Evolutionary conservation across 2,329 filamentous ascomycete genomes (phyloP).

Genomic region (Paraphaeosphaeria sporulosa): DNA sequence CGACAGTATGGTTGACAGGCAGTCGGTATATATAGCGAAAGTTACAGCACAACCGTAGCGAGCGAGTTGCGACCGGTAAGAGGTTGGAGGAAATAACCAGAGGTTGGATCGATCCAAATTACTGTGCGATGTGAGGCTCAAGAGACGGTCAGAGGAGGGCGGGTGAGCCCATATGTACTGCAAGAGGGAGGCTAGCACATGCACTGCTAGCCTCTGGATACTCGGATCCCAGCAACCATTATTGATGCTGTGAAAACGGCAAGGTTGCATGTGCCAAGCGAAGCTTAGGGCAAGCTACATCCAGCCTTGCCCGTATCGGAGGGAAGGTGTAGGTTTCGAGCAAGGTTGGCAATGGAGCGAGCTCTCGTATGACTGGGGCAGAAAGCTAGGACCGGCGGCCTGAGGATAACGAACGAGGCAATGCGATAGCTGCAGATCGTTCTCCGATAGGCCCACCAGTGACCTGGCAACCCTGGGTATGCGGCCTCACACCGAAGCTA

Average conservation of each 20-base stretch:
- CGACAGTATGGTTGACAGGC: constrained; percentile 18
- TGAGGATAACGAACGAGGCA: constrained; percentile 1
- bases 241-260: constrained; percentile 28
- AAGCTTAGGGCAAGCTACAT: constrained; percentile 27
- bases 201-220: constrained; percentile 32
- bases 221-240: constrained; percentile 17
- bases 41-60: constrained; percentile 47
- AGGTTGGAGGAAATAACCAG: constrained; percentile 25
- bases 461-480: background rate
- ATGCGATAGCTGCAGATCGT: constrained; percentile 7
- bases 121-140: constrained; percentile 26
- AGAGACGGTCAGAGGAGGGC: constrained; percentile 23
- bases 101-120: constrained; percentile 22
- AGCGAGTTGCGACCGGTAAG: constrained; percentile 43
- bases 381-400: background rate
- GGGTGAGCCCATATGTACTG: constrained; percentile 36
- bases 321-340: constrained; percentile 17
- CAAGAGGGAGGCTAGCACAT: constrained; percentile 22
- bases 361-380: constrained; percentile 17
- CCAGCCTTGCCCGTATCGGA: constrained; percentile 19
- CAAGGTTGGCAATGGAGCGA: constrained; percentile 11
- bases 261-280: constrained; percentile 42
- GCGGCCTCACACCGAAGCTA: constrained; percentile 8
- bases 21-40: constrained; percentile 36
- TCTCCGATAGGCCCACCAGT: constrained; percentile 2